Evolutionary conservation across 495 filamentous ascomycete species (phyloP).

Genomic region (Annulohypoxylon nitens): DNA sequence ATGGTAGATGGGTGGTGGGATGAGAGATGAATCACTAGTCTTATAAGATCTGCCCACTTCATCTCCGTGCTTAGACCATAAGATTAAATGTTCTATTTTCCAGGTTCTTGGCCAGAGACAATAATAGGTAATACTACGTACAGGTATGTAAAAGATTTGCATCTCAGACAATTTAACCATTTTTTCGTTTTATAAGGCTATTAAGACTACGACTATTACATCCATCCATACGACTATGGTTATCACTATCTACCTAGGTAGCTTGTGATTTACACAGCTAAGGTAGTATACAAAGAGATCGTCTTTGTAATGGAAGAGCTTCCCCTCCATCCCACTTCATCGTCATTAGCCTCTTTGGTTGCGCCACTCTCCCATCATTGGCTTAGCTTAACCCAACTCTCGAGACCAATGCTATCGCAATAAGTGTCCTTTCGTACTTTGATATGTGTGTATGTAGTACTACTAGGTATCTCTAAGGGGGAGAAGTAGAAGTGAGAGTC

Average conservation of each 20-base stretch:
- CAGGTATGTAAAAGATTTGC: conserved; percentile 7
- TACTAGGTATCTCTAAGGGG: not conserved
- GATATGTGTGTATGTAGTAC: not conserved
- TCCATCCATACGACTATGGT: too few relatives aligned
- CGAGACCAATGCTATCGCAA: conserved; percentile 26
- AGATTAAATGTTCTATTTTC: conserved; percentile 21
- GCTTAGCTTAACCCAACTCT: not conserved
- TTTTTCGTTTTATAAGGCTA: not conserved
- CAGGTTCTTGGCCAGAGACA: not conserved
- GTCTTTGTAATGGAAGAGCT: not conserved
- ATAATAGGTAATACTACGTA: not conserved
- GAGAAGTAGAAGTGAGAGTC: conserved; percentile 6
- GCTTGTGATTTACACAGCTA: conserved; percentile 3
- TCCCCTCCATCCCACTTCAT: conserved; percentile 25
- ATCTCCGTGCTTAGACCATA: conserved; percentile 14
- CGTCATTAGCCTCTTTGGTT: conserved; percentile 24
- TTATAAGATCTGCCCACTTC: conserved; percentile 23
- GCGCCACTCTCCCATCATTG: conserved; percentile 22
- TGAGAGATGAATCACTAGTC: conserved; percentile 12
- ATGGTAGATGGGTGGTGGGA: not conserved
- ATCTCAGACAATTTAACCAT: conserved; percentile 1
- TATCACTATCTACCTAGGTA: not conserved
- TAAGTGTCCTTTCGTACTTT: conserved; percentile 5
- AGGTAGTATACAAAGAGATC: not conserved
- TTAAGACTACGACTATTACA: not conserved